Evolutionary conservation across 2,329 filamentous ascomycete genomes (phyloP), one percentile per base, ranked within the genome.

Genomic region (Penicillium sp.): DNA sequence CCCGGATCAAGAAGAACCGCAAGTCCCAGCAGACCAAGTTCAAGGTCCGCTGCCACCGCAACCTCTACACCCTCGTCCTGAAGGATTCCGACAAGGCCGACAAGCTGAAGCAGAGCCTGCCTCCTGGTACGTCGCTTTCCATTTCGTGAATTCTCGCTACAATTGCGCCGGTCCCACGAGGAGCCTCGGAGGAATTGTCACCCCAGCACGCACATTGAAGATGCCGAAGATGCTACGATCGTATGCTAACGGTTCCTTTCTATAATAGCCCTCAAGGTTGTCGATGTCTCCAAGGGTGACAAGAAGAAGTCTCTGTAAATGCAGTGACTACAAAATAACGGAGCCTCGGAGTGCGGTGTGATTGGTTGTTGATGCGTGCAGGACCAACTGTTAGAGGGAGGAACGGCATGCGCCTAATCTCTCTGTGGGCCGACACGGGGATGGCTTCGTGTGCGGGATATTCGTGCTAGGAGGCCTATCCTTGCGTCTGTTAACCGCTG

Each of bases 61-160:
- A 92, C 79, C 79, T 98, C 60, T 98, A 98, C 85, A 95, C 92
- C 60, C 83, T 98, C 62, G 85, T 94, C 69, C 83, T 98, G 65
- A 95, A 95, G 82, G 92, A 98, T 76, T 80, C 81, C 66, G 92
- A 95, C 70, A 96, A 96, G 86, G 93, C 90, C 73, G 92, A 96
- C 78, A 98, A 98, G 85, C 83, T 98, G 60, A 96, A 95, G 88
- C 90, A 96, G 81, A 88, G 82, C 70, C 79, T 98, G 54, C 93
- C 92, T 65, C 93, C 92, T 62, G 85, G 92, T 98, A 89, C 64
- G 87, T 75, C 47, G 29, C 39, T 27, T 27, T 39, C 40, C 34
- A 44, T 37, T 27, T 20, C 23, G 26, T 32, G 11, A n/a, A 10
- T 13, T 11, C 6, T 27, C 11, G 12, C 9, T n/a, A n/a, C 25